Conservation (phyloP, 345 rosid species). For the Mangifera indica region DNA sequence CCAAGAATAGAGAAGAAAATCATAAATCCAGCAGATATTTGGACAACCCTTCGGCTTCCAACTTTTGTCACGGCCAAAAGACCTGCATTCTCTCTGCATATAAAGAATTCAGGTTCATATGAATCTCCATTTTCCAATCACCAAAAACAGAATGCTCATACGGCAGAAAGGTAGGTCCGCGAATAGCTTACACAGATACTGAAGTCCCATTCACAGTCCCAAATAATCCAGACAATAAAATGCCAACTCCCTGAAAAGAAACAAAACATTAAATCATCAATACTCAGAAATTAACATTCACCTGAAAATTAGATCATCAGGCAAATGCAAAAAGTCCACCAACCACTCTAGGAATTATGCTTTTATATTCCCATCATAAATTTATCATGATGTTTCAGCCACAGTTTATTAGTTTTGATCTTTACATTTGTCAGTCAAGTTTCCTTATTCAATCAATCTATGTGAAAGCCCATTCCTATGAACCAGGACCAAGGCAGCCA, state of each 20-base stretch:
- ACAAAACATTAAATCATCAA: constrained; percentile 13
- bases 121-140: background rate
- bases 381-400: background rate
- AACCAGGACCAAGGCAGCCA: background rate
- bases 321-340: background rate
- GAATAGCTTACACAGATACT: constrained; percentile 79
- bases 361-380: background rate
- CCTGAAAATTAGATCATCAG: background rate
- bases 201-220: constrained; percentile 90
- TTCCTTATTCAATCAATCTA: background rate
- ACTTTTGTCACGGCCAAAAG: constrained; percentile 82
- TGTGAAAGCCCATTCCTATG: background rate
- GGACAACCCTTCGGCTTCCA: constrained; percentile 95
- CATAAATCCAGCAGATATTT: constrained; percentile 97
- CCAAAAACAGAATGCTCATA: constrained; percentile 16
- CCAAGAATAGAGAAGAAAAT: constrained; percentile 95
- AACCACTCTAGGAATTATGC: background rate
- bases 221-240: constrained; percentile 87
- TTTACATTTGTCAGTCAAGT: background rate
- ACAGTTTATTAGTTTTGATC: background rate
- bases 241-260: constrained; percentile 80
- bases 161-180: constrained; percentile 9
- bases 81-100: constrained; percentile 86
- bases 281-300: constrained; percentile 9
- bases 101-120: constrained; percentile 17